Conservation (phyloP, 1,139 yeast genomes). For the Pichia inconspicua region DNA sequence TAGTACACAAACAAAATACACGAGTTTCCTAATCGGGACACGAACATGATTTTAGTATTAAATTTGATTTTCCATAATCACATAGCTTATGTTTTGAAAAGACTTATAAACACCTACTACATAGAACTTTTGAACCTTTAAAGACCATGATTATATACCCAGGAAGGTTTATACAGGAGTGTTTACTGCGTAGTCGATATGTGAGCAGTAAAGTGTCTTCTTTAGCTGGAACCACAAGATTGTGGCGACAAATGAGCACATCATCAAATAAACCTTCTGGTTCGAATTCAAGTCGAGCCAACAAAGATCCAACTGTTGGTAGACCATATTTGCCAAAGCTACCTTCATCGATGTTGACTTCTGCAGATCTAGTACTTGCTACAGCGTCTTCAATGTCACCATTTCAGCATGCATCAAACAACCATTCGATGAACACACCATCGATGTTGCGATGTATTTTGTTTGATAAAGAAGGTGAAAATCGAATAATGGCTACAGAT, state of each 20-base stretch:
- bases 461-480: slow-evolving; percentile 66
- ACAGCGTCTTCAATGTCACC: slow-evolving; percentile 6
- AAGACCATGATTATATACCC: too few species aligned
- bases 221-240: too few species aligned
- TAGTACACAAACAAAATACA: background rate
- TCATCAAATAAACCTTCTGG: background rate
- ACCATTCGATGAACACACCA: slow-evolving; percentile 3
- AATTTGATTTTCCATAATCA: too few species aligned
- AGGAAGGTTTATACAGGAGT: background rate
- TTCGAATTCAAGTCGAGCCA: background rate
- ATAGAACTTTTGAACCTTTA: too few species aligned
- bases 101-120: too few species aligned
- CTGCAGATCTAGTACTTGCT: slow-evolving; percentile 11
- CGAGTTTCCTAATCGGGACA: background rate
- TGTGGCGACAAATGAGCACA: background rate
- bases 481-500: slow-evolving; percentile 66
- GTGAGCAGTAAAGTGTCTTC: background rate
- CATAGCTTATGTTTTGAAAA: too few species aligned
- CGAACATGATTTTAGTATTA: background rate
- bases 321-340: background rate
- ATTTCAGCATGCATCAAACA: slow-evolving; percentile 5
- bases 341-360: slow-evolving; percentile 4
- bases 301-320: background rate
- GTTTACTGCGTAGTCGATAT: background rate
- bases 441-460: slow-evolving; percentile 53